Base-by-base conservation (phyloP, 306 rosid genomes). In the Medicago ruthenica region DNA sequence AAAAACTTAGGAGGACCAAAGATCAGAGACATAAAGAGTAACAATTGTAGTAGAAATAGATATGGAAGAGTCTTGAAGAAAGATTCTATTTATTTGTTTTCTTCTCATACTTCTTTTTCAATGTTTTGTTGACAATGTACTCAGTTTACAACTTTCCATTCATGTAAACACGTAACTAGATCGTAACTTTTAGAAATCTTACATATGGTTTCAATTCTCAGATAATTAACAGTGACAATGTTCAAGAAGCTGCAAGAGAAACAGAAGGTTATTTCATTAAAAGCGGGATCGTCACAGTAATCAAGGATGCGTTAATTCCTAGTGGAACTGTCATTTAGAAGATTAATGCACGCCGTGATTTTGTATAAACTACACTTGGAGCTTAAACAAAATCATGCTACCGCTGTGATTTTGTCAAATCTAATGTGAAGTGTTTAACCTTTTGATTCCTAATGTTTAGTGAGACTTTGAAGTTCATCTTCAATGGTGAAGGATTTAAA, bases 161-260 rank as follows among this genome's bases (percentile, higher is more conserved):
- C 44, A 21, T 40, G 39, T 41, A 14, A 42, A 14, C 42, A 75
- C n/a, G 15, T 27, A 11, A 40, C 12, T 67, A 31, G 41, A 31
- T 65, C 40, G 15, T 18, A 8, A 24, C n/a, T 21, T 71, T 40
- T 40, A 8, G 16, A 34, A 41, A 39, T 79, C 54, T 84, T 44
- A 77, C 62, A 4, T 36, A 7, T 39, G 74, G 58, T 76, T 85
- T 41, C 9, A 27, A 63, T 82, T n/a, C 13, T 66, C 93, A 96
- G 99, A 96, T 96, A 77, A 45, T 96, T 17, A 96, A 96, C 76
- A 24, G 80, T 9, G 99, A 89, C 82, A 75, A 40, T 75, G 96
- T 96, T 54, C 99, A 92, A 92, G 98, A 96, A 90, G 96, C 98
- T 20, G 98, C 99, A 62, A 89, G 99, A 73, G 99, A 96, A 85